These are phyloP conservation scores for Elsinoe ampelina DNA, from an alignment of 2,329 filamentous ascomycete species.

Conservation along the genomic window DNA sequence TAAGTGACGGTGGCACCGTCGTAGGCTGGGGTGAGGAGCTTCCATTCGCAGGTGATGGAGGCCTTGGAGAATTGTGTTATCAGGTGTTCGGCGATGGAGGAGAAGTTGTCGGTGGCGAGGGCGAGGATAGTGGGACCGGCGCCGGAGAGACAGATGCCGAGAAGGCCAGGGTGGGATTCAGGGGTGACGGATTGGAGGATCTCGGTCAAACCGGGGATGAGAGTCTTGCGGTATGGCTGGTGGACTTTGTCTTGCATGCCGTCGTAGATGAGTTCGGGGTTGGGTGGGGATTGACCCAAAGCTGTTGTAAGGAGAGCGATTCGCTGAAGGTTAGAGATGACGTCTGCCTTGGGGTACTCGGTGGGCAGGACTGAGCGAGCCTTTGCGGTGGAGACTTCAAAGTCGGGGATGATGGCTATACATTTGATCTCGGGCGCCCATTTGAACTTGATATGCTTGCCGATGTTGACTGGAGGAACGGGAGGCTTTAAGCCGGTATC, in stretches of 20 bases:
- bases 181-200: conserved; percentile 89
- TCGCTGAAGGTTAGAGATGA: conserved; percentile 92
- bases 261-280: conserved; percentile 88
- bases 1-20: conserved; percentile 45
- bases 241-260: conserved; percentile 99
- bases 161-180: conserved; percentile 71
- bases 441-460: conserved; percentile 89
- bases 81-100: conserved; percentile 63
- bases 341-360: conserved; percentile 69
- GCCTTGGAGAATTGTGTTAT: conserved; percentile 63
- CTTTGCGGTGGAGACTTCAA: conserved; percentile 89
- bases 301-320: conserved; percentile 85
- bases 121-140: conserved; percentile 93
- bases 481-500: conserved; percentile 84
- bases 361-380: conserved; percentile 77
- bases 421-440: conserved; percentile 96
- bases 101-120: conserved; percentile 82
- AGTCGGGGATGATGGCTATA: conserved; percentile 90
- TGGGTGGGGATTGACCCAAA: conserved; percentile 78
- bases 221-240: conserved; percentile 83
- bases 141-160: conserved; percentile 90
- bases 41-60: conserved; percentile 74
- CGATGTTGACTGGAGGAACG: conserved; percentile 82
- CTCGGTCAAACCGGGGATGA: conserved; percentile 85
- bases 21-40: conserved; percentile 77